Percentiles rank a stretch among this genome's conserved stretches.
phyloP scores from a whole-genome alignment of 1,284 basidiomycete species.

The Thelephora terrestris region DNA sequence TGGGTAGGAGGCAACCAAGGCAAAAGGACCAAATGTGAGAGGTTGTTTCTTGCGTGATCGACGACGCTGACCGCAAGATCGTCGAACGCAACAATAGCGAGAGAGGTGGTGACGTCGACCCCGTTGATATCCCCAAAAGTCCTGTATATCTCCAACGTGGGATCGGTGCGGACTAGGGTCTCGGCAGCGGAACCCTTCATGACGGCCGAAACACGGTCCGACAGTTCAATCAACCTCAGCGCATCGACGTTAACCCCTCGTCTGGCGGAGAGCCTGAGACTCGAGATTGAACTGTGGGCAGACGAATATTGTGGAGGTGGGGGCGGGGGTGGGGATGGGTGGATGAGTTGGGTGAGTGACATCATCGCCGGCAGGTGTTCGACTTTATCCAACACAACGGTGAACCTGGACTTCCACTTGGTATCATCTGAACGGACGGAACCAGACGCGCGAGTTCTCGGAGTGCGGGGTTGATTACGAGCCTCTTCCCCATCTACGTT shows the following conservation, averaged over 20 bases:
- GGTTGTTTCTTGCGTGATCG: slow-evolving; percentile 35
- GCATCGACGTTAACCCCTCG: slow-evolving; percentile 27
- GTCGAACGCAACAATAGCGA: slow-evolving; percentile 49
- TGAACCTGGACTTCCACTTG: slow-evolving; percentile 46
- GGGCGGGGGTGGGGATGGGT: slow-evolving; percentile 25
- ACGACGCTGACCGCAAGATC: slow-evolving; percentile 44
- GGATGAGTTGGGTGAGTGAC: slow-evolving; percentile 58
- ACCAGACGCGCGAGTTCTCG: neutral
- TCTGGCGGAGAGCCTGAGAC: neutral
- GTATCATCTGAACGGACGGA: slow-evolving; percentile 14
- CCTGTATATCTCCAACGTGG: slow-evolving; percentile 50
- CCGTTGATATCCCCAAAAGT: slow-evolving; percentile 52
- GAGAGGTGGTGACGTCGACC: slow-evolving; percentile 38
- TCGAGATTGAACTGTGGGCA: neutral
- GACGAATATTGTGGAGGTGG: neutral
- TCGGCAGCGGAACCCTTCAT: slow-evolving; percentile 55
- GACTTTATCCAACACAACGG: slow-evolving; percentile 84
- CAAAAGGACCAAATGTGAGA: slow-evolving; percentile 48
- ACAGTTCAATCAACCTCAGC: slow-evolving; percentile 56
- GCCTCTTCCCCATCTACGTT: slow-evolving; percentile 22
- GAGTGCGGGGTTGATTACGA: slow-evolving; percentile 5
- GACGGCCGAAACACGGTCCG: slow-evolving; percentile 59
- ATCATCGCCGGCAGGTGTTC: slow-evolving; percentile 78
- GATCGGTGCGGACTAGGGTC: slow-evolving; percentile 45
- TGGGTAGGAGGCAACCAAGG: slow-evolving; percentile 47